A percentile compares a stretch with the other conserved stretches of the same genome.
Evolutionary conservation across 805 yeast species (phyloP).

Genomic region (Teunomyces cretensis): DNA sequence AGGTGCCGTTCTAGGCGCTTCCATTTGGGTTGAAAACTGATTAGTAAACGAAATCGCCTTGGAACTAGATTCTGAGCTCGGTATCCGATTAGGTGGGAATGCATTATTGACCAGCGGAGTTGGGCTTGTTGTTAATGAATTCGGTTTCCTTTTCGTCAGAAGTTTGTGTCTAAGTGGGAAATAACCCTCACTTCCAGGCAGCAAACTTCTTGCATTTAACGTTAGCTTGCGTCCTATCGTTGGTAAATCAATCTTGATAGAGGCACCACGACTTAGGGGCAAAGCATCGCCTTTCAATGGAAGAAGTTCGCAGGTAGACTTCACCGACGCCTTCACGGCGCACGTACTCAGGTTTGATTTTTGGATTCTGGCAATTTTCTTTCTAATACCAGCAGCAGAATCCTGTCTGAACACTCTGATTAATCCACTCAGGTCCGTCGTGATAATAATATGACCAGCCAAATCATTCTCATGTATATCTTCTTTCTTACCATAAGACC

Average conservation of each 20-base stretch:
- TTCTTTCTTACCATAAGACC: slow-evolving; percentile 6
- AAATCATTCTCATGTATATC: slow-evolving; percentile 8
- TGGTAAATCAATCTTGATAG: slow-evolving; percentile 2
- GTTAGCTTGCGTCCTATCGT: neutral
- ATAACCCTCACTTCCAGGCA: neutral
- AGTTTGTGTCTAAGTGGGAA: neutral
- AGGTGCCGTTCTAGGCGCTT: neutral
- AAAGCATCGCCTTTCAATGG: neutral
- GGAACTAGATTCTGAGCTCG: neutral
- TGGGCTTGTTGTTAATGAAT: neutral
- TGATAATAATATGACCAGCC: slow-evolving; percentile 57
- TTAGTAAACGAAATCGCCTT: neutral
- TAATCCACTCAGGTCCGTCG: slow-evolving; percentile 71
- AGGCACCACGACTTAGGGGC: neutral
- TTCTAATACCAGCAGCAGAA: slow-evolving; percentile 49
- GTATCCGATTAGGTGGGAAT: neutral
- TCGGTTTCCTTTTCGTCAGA: neutral
- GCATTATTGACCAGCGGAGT: neutral
- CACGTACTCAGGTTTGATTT: slow-evolving; percentile 4
- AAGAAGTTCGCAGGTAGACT: neutral
- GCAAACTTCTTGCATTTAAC: neutral
- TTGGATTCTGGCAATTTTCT: slow-evolving; percentile 15
- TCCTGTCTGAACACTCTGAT: slow-evolving; percentile 83
- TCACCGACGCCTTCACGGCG: neutral
- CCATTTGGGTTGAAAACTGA: neutral